Evolutionary conservation across 495 filamentous ascomycete species (phyloP).

Genomic region (Terfezia claveryi): DNA sequence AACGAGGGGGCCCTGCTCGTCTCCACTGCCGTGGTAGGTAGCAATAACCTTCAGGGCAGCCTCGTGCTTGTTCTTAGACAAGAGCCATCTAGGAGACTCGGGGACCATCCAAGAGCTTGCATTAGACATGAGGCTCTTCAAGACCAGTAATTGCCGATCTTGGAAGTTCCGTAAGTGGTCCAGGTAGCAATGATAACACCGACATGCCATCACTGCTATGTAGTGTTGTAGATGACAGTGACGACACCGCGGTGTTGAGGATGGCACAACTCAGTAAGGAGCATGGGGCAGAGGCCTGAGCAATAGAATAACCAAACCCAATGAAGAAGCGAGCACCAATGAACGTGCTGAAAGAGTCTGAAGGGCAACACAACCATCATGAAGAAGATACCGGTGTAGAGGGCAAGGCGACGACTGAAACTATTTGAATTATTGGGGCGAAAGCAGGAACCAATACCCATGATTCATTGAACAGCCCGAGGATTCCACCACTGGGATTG

Average conservation of each 20-base stretch:
- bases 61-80: constrained; percentile 12
- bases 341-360: constrained; percentile 20
- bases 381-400: constrained; percentile 9
- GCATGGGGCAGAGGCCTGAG: constrained; percentile 20
- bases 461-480: constrained; percentile 13
- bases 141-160: constrained; percentile 22
- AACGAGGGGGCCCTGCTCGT: constrained; percentile 23
- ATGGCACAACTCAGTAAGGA: constrained; percentile 23
- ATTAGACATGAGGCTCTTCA: constrained; percentile 29
- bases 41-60: constrained; percentile 19
- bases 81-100: constrained; percentile 30
- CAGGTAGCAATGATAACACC: constrained; percentile 25
- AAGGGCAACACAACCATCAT: constrained; percentile 12
- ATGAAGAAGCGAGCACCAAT: constrained; percentile 19
- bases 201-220: constrained; percentile 20
- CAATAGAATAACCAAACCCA: constrained; percentile 19
- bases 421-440: constrained; percentile 7
- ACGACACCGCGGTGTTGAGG: constrained; percentile 23
- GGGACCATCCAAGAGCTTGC: constrained; percentile 25
- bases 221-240: constrained; percentile 24
- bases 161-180: constrained; percentile 21
- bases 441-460: constrained; percentile 12
- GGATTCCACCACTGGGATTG: constrained; percentile 7
- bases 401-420: constrained; percentile 9
- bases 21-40: constrained; percentile 22